phyloP scores from a whole-genome alignment of 768 basidiomycete genomes.

The Suillus hirtellus region DNA sequence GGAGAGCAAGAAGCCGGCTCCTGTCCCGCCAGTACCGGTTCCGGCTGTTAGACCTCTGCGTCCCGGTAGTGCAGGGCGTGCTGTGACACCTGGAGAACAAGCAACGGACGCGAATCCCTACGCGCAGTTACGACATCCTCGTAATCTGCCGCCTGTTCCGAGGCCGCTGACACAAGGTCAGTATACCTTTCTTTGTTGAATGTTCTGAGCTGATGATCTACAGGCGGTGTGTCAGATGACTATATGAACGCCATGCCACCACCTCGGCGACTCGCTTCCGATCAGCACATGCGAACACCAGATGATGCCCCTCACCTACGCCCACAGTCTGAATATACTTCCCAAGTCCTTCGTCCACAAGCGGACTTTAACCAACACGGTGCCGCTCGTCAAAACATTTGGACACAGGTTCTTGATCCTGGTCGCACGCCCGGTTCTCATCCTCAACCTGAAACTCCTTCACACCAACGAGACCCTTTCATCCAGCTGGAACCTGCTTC shows the following conservation, averaged over 20 bases:
- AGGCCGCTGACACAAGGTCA: conserved; percentile 45
- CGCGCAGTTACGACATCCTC: conserved; percentile 55
- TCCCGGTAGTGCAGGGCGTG: conserved; percentile 27
- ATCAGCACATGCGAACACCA: conserved; percentile 57
- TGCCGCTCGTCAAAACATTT: conserved; percentile 68
- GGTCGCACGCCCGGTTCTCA: conserved; percentile 49
- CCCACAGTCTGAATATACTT: conserved; percentile 55
- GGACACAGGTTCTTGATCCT: conserved; percentile 87
- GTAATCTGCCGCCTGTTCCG: conserved; percentile 68
- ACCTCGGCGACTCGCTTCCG: conserved; percentile 52
- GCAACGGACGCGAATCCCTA: conserved; percentile 38
- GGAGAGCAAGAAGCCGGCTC: conserved; percentile 34
- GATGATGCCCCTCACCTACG: conserved; percentile 58
- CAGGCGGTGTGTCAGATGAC: conserved; percentile 47
- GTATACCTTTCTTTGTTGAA: conserved; percentile 21
- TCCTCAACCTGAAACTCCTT: conserved; percentile 36
- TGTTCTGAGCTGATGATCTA: conserved; percentile 18
- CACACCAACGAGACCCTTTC: conserved; percentile 51
- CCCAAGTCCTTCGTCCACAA: conserved; percentile 53
- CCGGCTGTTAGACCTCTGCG: conserved; percentile 30
- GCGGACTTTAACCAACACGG: conserved; percentile 54
- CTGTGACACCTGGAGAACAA: conserved; percentile 31
- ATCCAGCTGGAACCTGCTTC: conserved; percentile 74
- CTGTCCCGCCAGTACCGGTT: conserved; percentile 18
- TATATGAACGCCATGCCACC: conserved; percentile 35